These are phyloP conservation scores for Dactylellina cionopaga DNA, from an alignment of 2,329 filamentous ascomycete genomes.

Conservation along the genomic window DNA sequence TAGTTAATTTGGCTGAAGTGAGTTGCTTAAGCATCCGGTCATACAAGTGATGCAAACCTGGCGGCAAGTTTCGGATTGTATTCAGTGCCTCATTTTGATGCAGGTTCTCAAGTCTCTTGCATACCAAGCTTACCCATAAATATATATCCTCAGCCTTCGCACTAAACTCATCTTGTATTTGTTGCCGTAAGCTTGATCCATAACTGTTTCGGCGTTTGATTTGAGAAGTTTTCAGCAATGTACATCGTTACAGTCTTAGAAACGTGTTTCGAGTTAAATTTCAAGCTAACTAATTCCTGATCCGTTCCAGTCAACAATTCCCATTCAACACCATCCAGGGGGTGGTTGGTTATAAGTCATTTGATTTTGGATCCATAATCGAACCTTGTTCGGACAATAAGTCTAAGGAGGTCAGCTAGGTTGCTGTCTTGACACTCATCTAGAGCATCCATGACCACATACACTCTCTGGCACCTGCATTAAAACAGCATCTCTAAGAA, in stretches of 20 bases:
- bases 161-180: conserved; percentile 30
- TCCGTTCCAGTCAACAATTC: conserved; percentile 55
- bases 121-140: conserved; percentile 58
- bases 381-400: conserved; percentile 53
- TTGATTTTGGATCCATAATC: conserved; percentile 55
- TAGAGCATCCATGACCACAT: conserved; percentile 52
- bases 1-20: conserved; percentile 22
- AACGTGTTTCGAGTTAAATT: conserved; percentile 54
- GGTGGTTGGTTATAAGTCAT: conserved; percentile 58
- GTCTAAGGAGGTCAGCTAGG: conserved; percentile 23
- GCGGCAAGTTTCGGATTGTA: conserved; percentile 54
- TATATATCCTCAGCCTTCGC: conserved; percentile 56
- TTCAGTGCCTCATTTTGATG: conserved; percentile 32
- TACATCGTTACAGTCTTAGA: conserved; percentile 54
- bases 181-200: conserved; percentile 13
- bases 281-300: conserved; percentile 53
- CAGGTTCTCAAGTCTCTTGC: conserved; percentile 55
- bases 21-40: conserved; percentile 55
- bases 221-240: conserved; percentile 53
- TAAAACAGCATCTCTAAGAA: conserved; percentile 21
- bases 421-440: conserved; percentile 51
- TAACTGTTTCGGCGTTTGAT: background rate
- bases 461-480: conserved; percentile 36
- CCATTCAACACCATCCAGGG: conserved; percentile 55
- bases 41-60: conserved; percentile 56